phyloP scores from a whole-genome alignment of 441 rosid genomes.

The Aquilaria agallochum region DNA sequence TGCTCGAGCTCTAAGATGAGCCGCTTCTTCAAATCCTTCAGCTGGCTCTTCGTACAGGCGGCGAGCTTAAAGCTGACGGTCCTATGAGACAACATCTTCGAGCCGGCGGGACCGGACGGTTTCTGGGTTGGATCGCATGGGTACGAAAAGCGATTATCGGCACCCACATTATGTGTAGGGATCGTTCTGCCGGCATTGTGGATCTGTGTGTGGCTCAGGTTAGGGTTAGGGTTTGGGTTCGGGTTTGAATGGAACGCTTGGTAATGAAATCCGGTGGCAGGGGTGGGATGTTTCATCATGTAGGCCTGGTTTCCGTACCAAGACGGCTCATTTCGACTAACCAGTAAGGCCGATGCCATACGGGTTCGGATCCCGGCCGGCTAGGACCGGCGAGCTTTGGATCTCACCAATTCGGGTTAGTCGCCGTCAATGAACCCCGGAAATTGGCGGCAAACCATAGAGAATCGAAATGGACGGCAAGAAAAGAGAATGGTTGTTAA shows the following conservation, averaged over 20 bases:
- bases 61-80: slow-evolving; percentile 20
- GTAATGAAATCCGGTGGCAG: background rate
- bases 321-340: slow-evolving; percentile 24
- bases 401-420: slow-evolving; percentile 3
- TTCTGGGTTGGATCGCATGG: background rate
- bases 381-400: background rate
- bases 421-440: slow-evolving; percentile 10
- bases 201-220: too few relatives aligned
- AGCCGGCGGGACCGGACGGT: slow-evolving; percentile 1
- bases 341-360: slow-evolving; percentile 16
- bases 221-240: slow-evolving; percentile 12
- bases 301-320: slow-evolving; percentile 27
- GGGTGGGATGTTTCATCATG: slow-evolving; percentile 19
- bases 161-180: slow-evolving; percentile 4
- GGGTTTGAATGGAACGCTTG: slow-evolving; percentile 8
- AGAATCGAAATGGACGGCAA: too few relatives aligned
- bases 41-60: slow-evolving; percentile 17
- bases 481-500: background rate
- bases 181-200: background rate
- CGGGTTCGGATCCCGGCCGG: background rate
- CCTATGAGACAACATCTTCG: slow-evolving; percentile 7
- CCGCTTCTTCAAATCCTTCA: slow-evolving; percentile 27
- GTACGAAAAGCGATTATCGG: slow-evolving; percentile 4
- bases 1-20: slow-evolving; percentile 27
- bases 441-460: slow-evolving; percentile 10